A percentile compares a stretch with the other conserved stretches of the same genome.
Evolutionary conservation across 192 early-diverging fungal genomes (phyloP).

Genomic region (Umbelopsis sp.): DNA sequence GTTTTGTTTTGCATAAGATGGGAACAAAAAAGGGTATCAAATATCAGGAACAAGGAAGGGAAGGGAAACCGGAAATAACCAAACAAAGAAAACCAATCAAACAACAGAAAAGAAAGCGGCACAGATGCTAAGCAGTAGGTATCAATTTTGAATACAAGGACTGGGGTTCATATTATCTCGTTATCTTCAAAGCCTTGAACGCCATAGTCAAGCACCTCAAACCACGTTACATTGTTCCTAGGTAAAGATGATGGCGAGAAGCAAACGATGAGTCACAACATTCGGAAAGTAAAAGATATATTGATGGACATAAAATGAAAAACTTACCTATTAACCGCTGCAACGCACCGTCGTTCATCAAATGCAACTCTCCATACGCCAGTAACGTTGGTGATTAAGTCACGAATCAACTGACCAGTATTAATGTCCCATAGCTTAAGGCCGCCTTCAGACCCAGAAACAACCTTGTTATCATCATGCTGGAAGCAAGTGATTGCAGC

Average conservation of each 20-base stretch:
- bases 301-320: not conserved
- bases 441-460: constrained; percentile 92
- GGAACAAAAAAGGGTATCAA: not conserved
- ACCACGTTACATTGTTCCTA: constrained; percentile 62
- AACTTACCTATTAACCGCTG: constrained; percentile 65
- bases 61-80: not conserved
- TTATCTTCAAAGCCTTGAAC: constrained; percentile 60
- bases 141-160: not conserved
- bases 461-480: constrained; percentile 90
- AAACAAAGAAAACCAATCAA: not conserved
- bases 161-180: constrained; percentile 7
- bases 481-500: constrained; percentile 99
- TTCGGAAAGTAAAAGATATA: not conserved
- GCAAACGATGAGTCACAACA: not conserved
- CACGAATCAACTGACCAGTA: constrained; percentile 80
- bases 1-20: not conserved
- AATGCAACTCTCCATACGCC: constrained; percentile 97
- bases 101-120: not conserved
- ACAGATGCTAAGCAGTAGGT: not conserved
- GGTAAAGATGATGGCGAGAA: constrained; percentile 8
- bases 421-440: constrained; percentile 97
- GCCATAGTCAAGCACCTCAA: constrained; percentile 85
- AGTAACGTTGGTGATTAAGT: constrained; percentile 77
- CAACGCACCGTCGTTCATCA: constrained; percentile 84
- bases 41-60: not conserved